phyloP scores from a whole-genome alignment of 2,329 filamentous ascomycete species.

The Apiospora hydei region DNA sequence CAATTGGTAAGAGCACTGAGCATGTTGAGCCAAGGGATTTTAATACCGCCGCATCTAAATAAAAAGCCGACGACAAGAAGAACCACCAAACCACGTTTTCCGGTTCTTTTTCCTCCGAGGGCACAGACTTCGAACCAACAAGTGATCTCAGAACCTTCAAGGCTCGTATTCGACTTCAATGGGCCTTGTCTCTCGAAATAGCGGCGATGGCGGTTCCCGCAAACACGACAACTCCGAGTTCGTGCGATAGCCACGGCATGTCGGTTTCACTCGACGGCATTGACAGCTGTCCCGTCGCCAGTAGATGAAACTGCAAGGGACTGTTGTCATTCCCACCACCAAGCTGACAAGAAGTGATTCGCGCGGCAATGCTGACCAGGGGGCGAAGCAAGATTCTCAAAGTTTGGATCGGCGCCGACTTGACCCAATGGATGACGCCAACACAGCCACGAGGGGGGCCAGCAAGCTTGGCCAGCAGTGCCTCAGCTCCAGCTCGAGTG shows the following conservation, averaged over 20 bases:
- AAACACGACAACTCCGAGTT: background rate
- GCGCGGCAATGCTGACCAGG: conserved; percentile 2
- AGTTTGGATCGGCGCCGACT: background rate
- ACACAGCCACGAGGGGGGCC: background rate
- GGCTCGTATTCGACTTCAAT: background rate
- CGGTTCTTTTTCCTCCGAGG: background rate
- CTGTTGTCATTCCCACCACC: background rate
- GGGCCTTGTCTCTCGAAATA: background rate
- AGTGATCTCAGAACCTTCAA: background rate
- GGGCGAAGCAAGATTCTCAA: background rate
- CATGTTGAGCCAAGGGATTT: background rate
- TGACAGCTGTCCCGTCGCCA: background rate
- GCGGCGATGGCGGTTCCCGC: background rate
- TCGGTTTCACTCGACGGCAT: background rate
- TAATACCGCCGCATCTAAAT: too few relatives aligned
- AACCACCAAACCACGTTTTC: background rate
- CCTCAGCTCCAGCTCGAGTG: background rate
- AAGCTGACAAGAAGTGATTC: background rate
- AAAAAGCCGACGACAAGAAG: background rate
- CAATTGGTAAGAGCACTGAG: background rate
- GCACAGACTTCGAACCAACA: background rate
- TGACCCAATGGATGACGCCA: conserved; percentile 11
- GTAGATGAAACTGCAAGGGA: background rate
- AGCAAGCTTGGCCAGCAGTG: background rate
- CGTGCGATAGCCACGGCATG: background rate